Conservation (phyloP, 169 alveolate genomes). For the Plasmodium falciparum region DNA sequence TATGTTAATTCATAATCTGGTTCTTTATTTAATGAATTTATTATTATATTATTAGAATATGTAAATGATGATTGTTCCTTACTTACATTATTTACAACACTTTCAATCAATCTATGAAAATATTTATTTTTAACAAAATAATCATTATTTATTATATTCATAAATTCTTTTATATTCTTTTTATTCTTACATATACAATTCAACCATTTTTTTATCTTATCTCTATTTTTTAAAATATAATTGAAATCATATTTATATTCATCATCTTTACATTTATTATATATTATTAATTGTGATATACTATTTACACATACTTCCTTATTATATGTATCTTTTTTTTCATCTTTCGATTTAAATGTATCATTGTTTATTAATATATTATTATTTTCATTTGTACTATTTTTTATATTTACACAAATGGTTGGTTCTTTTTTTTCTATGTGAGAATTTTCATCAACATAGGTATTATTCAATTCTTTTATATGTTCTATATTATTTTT, state of each 20-base stretch:
- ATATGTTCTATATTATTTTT: no score
- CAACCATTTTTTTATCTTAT: conserved; percentile 25
- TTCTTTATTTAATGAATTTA: conserved; percentile 36
- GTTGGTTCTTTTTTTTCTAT: no score
- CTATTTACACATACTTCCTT: neutral
- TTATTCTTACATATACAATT: conserved; percentile 45
- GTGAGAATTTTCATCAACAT: no score
- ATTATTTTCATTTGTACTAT: no score
- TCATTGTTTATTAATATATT: no score
- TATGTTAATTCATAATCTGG: neutral
- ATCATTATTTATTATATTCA: conserved; percentile 30
- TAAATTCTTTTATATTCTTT: conserved; percentile 42
- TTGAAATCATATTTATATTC: conserved; percentile 5
- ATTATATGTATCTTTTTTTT: neutral
- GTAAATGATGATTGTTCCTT: no score
- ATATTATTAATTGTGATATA: neutral
- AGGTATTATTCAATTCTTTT: no score
- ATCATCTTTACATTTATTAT: conserved; percentile 1
- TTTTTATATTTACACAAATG: no score
- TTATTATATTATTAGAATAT: conserved; percentile 14
- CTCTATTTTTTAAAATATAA: conserved; percentile 8
- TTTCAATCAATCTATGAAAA: conserved; percentile 34
- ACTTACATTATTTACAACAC: neutral
- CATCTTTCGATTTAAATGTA: no score
- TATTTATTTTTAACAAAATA: conserved; percentile 36